These are phyloP conservation scores for Zanthoxylum bungeanum DNA, from an alignment of 345 rosid species.

Conservation along the genomic window DNA sequence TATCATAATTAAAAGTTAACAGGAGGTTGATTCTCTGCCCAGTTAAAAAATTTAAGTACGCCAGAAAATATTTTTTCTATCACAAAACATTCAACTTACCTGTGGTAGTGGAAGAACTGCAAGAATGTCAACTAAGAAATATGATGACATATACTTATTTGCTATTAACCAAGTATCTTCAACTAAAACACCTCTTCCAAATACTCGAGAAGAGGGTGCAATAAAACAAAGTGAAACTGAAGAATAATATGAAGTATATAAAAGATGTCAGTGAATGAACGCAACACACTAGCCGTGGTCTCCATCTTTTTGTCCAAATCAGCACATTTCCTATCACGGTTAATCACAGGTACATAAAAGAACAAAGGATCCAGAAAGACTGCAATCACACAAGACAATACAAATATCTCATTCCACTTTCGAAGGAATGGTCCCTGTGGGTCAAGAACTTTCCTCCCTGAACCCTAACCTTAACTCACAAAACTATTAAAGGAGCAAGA, in stretches of 20 bases:
- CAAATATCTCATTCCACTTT: constrained; percentile 94
- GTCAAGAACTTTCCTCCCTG: constrained; percentile 63
- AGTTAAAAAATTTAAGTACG: neutral
- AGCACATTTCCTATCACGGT: constrained; percentile 56
- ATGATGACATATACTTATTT: constrained; percentile 59
- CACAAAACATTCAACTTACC: constrained; percentile 29
- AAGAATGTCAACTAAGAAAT: constrained; percentile 61
- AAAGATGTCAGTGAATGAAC: constrained; percentile 81
- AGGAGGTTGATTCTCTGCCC: neutral
- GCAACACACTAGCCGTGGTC: constrained; percentile 71
- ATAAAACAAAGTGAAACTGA: constrained; percentile 87
- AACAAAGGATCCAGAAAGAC: constrained; percentile 94
- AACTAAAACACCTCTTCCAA: constrained; percentile 92
- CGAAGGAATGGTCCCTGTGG: constrained; percentile 92
- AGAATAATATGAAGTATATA: constrained; percentile 78
- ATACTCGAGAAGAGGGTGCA: constrained; percentile 91
- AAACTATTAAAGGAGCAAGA: constrained; percentile 48
- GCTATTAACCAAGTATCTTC: constrained; percentile 67
- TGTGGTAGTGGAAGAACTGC: constrained; percentile 76
- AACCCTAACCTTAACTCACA: constrained; percentile 42
- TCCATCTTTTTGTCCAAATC: constrained; percentile 67
- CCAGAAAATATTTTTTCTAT: neutral
- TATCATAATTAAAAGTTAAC: neutral
- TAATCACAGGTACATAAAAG: constrained; percentile 73
- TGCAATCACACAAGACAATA: constrained; percentile 78